Evolutionary conservation across 495 filamentous ascomycete species (phyloP).

Genomic region (Penicillium verhagenii): DNA sequence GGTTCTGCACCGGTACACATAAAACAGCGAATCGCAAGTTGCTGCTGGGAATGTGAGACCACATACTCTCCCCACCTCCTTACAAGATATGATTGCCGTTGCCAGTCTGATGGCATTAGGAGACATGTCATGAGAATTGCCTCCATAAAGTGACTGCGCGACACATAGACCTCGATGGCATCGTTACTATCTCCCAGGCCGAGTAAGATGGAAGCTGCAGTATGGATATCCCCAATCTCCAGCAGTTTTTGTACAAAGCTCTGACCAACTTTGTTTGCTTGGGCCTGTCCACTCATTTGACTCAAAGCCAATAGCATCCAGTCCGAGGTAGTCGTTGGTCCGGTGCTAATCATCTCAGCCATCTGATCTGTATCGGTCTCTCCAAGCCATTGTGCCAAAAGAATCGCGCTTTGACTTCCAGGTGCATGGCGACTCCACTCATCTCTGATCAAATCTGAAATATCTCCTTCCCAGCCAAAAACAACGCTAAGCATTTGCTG

Average conservation of each 20-base stretch:
- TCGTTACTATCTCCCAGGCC: slow-evolving; percentile 92
- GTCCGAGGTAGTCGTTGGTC: slow-evolving; percentile 83
- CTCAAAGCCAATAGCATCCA: slow-evolving; percentile 97
- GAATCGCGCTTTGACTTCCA: slow-evolving; percentile 71
- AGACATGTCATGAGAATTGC: slow-evolving; percentile 78
- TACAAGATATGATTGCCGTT: slow-evolving; percentile 80
- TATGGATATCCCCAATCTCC: slow-evolving; percentile 87
- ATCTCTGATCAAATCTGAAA: slow-evolving; percentile 78
- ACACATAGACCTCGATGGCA: slow-evolving; percentile 94
- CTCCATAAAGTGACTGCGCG: slow-evolving; percentile 88
- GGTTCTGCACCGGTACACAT: slow-evolving; percentile 77
- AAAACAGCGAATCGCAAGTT: slow-evolving; percentile 90
- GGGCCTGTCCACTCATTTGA: slow-evolving; percentile 73
- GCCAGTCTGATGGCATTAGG: slow-evolving; percentile 77
- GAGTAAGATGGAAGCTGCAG: slow-evolving; percentile 84
- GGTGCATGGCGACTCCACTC: slow-evolving; percentile 69
- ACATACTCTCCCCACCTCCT: slow-evolving; percentile 94
- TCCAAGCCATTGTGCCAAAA: slow-evolving; percentile 89
- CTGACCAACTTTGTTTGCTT: slow-evolving; percentile 86
- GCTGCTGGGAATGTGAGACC: slow-evolving; percentile 78
- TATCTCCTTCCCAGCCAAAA: slow-evolving; percentile 92
- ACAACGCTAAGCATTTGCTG: slow-evolving; percentile 91
- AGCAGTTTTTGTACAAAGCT: slow-evolving; percentile 89
- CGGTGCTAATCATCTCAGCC: slow-evolving; percentile 67
- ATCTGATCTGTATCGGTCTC: slow-evolving; percentile 80